These are phyloP conservation scores for Phycomyces nitens DNA, from an alignment of 192 early-diverging fungal species.

Conservation along the genomic window DNA sequence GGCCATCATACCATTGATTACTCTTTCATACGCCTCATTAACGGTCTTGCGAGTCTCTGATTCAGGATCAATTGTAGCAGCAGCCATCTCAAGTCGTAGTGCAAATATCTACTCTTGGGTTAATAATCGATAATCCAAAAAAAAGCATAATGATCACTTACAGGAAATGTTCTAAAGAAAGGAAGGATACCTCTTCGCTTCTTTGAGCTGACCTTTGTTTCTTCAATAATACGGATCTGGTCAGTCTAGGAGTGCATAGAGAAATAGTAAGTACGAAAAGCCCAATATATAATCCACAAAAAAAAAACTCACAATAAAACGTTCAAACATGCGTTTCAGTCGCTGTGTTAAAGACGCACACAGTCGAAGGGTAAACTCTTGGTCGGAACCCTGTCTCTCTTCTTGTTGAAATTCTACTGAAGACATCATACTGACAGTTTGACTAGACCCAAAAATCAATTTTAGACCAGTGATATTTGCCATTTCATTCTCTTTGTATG, in stretches of 20 bases:
- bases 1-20: slow-evolving; percentile 84
- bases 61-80: slow-evolving; percentile 54
- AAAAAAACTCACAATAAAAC: slow-evolving; percentile 55
- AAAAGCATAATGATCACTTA: slow-evolving; percentile 30
- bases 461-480: not conserved
- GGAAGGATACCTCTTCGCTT: slow-evolving; percentile 88
- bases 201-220: slow-evolving; percentile 83
- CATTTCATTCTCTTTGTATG: not conserved
- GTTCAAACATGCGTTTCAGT: slow-evolving; percentile 70
- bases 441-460: no score
- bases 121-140: not conserved
- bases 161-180: slow-evolving; percentile 87
- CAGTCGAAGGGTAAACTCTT: slow-evolving; percentile 65
- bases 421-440: slow-evolving; percentile 83
- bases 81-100: slow-evolving; percentile 62
- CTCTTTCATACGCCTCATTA: slow-evolving; percentile 74
- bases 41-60: slow-evolving; percentile 69
- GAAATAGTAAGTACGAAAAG: not conserved
- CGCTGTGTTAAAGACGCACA: slow-evolving; percentile 63
- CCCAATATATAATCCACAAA: not conserved
- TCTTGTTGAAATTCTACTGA: slow-evolving; percentile 67
- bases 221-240: slow-evolving; percentile 87
- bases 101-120: slow-evolving; percentile 62
- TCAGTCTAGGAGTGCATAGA: slow-evolving; percentile 54
- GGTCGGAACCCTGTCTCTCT: slow-evolving; percentile 66